Base-by-base conservation (phyloP, 768 basidiomycete species). In the Albatrellus ellisii region DNA sequence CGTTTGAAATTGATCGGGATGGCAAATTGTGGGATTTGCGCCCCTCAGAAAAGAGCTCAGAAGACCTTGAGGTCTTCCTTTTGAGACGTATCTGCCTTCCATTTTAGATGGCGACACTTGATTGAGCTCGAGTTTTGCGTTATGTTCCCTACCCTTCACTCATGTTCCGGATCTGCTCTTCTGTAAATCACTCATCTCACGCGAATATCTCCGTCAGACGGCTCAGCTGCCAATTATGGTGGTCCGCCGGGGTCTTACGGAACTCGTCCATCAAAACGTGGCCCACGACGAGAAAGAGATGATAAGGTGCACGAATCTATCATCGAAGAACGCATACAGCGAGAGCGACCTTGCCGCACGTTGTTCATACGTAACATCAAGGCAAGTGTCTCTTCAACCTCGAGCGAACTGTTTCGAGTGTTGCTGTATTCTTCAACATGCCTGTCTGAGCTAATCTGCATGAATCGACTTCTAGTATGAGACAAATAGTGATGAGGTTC, bases 291-390 rank as follows among this genome's bases (percentile, higher is more conserved):
- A 59, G 82, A 85, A 60, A 73, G 75, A 65, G 83, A 88, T 62
- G 87, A 87, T 66, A 87, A 89, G 63, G 75, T 84, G 32, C 88
- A 88, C 69, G 81, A 84, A 55, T 82, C 83, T 28, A 79, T 90
- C 48, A 91, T 94, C 65, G 88, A 90, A 70, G 86, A 92, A 58
- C 80, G 94, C 47, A 85, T 91, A 52, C 79, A 88, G 59, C 78
- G 85, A 49, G 94, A 99, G 67, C 72, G 90, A 52, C 90, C 90
- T 1, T 97, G 95, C 62, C 75, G 95, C 41, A 97, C 91, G 3
- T 65, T 99, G 26, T 99, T 99, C 57, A 91, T 98, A 50, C 79
- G 95, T 53, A 99, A 99, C 59, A 88, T 99, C 55, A 95, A 91
- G 80, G 94, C 86, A 64, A 81, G 88, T 74, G 44, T 45, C 44